Conservation (phyloP, 306 rosid genomes). For the Dalbergia cultrata region DNA sequence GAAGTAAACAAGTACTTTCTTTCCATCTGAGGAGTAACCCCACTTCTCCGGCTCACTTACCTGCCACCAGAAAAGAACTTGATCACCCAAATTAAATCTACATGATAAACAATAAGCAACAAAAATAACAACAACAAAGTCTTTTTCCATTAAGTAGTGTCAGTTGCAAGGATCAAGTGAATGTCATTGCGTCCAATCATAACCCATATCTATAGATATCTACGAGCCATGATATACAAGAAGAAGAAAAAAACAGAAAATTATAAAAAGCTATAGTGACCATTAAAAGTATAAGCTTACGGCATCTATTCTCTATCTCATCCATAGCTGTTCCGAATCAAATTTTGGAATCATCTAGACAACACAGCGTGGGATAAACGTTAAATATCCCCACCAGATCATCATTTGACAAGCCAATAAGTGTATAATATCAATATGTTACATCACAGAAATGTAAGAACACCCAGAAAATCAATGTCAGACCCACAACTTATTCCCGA, state of each 20-base stretch:
- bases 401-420: conserved; percentile 10
- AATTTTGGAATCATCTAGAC: neutral
- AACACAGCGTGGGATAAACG: too few relatives aligned
- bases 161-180: neutral
- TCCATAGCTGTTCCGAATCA: too few relatives aligned
- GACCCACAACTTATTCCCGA: neutral
- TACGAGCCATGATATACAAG: too few relatives aligned
- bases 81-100: conserved; percentile 41
- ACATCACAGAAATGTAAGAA: conserved; percentile 12
- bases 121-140: neutral
- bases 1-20: conserved; percentile 92
- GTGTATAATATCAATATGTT: neutral
- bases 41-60: conserved; percentile 90
- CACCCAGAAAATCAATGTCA: conserved; percentile 29
- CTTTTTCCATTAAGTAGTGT: neutral
- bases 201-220: neutral
- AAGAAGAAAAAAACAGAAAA: too few relatives aligned
- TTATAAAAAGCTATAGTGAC: too few relatives aligned
- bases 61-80: conserved; percentile 61
- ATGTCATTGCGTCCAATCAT: neutral
- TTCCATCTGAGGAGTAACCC: conserved; percentile 88
- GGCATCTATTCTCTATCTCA: too few relatives aligned
- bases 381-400: neutral
- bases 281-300: too few relatives aligned
- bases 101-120: conserved; percentile 8